Evolutionary conservation across 2,329 filamentous ascomycete genomes (phyloP), one percentile per base, ranked within the genome.

Genomic region (Scedosporium apiospermum): DNA sequence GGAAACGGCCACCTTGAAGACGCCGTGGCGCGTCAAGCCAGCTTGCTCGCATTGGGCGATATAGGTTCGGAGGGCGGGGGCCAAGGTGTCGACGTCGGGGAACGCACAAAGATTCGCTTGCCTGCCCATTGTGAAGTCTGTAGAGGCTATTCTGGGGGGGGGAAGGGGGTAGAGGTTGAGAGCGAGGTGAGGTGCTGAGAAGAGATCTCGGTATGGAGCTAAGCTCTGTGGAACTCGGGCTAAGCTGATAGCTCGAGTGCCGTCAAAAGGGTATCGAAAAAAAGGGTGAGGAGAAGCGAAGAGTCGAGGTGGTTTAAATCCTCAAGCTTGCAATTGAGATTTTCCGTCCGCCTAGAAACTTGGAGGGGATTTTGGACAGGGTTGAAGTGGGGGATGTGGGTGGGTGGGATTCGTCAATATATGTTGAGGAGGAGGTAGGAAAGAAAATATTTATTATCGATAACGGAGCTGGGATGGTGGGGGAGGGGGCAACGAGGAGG

Each of bases 1-100:
- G 0, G 93, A 98, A 61, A 98, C 89, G 67, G 88, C 95, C 65
- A 99, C 81, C 76, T 96, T 93, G 83, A 99, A 98, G 72, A 82
- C 82, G 66, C 84, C 82, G 76, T 98, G 95, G 65, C 93, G 90
- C 67, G 81, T 78, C 66, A 98, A 77, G 64, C 92, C 91, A 64
- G 87, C 83, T 71, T 88, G 88, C 77, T 99, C 93, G 70, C 84
- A 87, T 69, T 89, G 84, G 69, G 97, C 82, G 69, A 98, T 80
- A 76, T 96, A 97, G 69, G 85, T 79, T 72, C 93, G 89, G 69
- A 99, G 85, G 66, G 88, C 87, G 42, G 83, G 78, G 21, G 92
- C 90, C 68, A 99, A 87, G 64, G 85, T 80, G 67, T 86, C 82
- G 70, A 82, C 78, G 75, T 81, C 82, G 68, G 86, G 78, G 77